Evolutionary conservation across 805 yeast species (phyloP).

Genomic region (Cyberlindnera lachancei): DNA sequence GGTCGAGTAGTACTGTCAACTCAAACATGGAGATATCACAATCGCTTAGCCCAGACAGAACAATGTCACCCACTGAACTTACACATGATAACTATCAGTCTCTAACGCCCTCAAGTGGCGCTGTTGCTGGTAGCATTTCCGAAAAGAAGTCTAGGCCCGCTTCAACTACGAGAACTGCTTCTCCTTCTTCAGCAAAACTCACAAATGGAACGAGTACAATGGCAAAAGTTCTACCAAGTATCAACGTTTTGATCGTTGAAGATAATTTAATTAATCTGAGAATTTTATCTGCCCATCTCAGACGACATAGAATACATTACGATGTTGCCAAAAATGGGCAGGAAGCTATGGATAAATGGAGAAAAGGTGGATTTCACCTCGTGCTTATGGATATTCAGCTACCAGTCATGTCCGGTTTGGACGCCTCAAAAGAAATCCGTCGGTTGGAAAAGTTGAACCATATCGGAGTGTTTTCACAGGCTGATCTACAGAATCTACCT

Average conservation of each 20-base stretch:
- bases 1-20: background rate
- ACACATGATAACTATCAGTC: background rate
- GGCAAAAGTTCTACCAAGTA: constrained; percentile 72
- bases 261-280: constrained; percentile 93
- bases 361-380: constrained; percentile 87
- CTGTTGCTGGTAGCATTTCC: too few relatives aligned
- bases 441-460: constrained; percentile 72
- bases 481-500: constrained; percentile 18
- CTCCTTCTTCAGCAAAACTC: constrained; percentile 2
- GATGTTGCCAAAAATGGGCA: constrained; percentile 88
- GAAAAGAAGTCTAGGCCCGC: too few relatives aligned
- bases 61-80: constrained; percentile 4
- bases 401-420: constrained; percentile 93
- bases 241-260: constrained; percentile 89
- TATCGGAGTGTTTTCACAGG: constrained; percentile 44
- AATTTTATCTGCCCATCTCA: constrained; percentile 80
- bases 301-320: constrained; percentile 77
- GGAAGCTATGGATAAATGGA: constrained; percentile 94
- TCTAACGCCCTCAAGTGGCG: too few relatives aligned
- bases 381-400: constrained; percentile 96
- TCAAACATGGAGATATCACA: too few relatives aligned
- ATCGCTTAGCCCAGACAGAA: constrained; percentile 4
- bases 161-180: too few relatives aligned
- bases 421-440: constrained; percentile 88
- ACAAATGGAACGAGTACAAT: constrained; percentile 22